Base-by-base conservation (phyloP, 331 rosid species). In the Stylosanthes scabra region DNA sequence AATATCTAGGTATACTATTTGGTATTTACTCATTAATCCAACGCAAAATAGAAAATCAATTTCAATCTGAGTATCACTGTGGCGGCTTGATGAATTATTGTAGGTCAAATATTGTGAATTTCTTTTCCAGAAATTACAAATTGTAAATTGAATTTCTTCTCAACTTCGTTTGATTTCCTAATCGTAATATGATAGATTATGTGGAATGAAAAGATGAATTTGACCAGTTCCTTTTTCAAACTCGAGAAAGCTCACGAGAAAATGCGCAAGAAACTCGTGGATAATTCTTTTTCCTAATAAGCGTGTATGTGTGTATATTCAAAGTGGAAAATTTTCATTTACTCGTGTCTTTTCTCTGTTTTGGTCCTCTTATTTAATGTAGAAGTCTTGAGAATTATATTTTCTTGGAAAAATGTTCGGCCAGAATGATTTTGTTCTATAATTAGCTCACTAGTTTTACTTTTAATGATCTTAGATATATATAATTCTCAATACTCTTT, bases 171-270 rank as follows among this genome's bases (percentile, higher is more conserved):
- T 37, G 51, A 12, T 10, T 34, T 54, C 8, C 27, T 29, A 20
- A 11, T 31, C 15, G 10, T 13, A 14, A 46, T 54, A 44, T 2
- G 14, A n/a, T 3, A n/a, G n/a, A n/a, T n/a, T n/a, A n/a, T n/a
- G n/a, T n/a, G n/a, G 39, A 13, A 37, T 59, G 71, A 13, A 62
- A 15, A 13, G 69, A 51, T 44, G 66, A 61, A 73, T 67, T 72
- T 80, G 85, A 77, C 68, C 2, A 58, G 10, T 61, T 34, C 40
- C 42, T 54, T 20, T 20, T 56, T 8, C 52, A n/a, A 12, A 3
- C 37, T 31, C 31, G 11, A 12, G 47, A 59, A 66, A 44, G 59
- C 58, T 29, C 67, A 9, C 71, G n/a, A 16, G 55, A 4, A 49
- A 77, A 52, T 31, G 62, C 59, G 13, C 51, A 7, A 27, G 16